A percentile compares a stretch with the other conserved stretches of the same genome.
Evolutionary conservation across 2,329 filamentous ascomycete genomes (phyloP).

Genomic region (Colletotrichum liriopes): DNA sequence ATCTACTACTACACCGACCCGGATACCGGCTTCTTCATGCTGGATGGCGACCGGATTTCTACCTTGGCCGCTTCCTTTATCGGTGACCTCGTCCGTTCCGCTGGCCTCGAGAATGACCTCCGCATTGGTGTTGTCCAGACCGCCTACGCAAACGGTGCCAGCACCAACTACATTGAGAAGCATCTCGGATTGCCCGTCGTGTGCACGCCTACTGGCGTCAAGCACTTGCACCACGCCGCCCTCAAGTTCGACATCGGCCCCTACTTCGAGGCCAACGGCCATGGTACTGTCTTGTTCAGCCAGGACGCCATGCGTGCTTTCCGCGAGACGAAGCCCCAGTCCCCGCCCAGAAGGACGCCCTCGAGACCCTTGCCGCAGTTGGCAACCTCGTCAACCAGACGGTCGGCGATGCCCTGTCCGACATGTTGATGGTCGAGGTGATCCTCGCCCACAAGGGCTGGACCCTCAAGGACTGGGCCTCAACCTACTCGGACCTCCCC

Average conservation of each 20-base stretch:
- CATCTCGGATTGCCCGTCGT: conserved; percentile 90
- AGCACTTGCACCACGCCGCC: conserved; percentile 97
- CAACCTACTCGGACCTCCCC: conserved; percentile 93
- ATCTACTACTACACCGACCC: conserved; percentile 95
- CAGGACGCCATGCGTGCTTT: conserved; percentile 86
- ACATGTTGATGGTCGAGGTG: conserved; percentile 95
- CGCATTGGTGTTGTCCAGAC: conserved; percentile 97
- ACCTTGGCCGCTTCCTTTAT: conserved; percentile 96
- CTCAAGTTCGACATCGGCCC: conserved; percentile 95
- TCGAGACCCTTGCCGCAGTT: conserved; percentile 87
- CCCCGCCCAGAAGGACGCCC: conserved; percentile 89
- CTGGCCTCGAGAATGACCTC: conserved; percentile 84
- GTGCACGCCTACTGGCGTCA: conserved; percentile 95
- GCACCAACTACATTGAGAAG: conserved; percentile 92
- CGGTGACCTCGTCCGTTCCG: conserved; percentile 85
- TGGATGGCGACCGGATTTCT: conserved; percentile 97
- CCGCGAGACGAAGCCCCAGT: conserved; percentile 85
- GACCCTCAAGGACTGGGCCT: conserved; percentile 91
- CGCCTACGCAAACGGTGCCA: conserved; percentile 96
- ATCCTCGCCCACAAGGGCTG: conserved; percentile 96
- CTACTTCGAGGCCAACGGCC: conserved; percentile 99
- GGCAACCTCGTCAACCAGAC: conserved; percentile 98
- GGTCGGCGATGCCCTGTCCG: conserved; percentile 94
- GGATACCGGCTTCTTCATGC: conserved; percentile 87
- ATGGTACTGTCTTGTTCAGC: conserved; percentile 96